Base-by-base conservation (phyloP, 176 grass and related monocot species). In the Elymus sibiricus region DNA sequence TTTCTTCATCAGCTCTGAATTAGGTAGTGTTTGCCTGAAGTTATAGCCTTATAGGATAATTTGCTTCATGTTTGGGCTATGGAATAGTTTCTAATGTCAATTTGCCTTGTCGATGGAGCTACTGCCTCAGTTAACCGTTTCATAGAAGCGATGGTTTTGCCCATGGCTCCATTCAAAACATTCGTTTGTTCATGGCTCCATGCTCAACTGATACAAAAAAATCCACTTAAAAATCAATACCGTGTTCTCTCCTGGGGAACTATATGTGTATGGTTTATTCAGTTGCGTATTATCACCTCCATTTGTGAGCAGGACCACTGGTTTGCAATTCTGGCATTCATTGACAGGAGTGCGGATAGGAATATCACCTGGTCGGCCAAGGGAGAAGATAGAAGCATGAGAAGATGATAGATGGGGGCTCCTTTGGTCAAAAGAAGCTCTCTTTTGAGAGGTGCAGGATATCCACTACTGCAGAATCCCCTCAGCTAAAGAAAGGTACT, bases 331-430 rank as follows among this genome's bases (percentile, higher is more conserved):
- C 27, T 83, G 40, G 66, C 64, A 43, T 46, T 82, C 75, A 7
- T 63, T 81, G 85, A 70, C 86, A 83, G 64, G 77, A 80, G 74
- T 59, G 89, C 11, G 4, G 78, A 76, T 79, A 44, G 83, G 88
- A 90, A 90, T 93, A 91, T 94, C 47, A 58, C 51, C n/a, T 70
- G 21, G 7, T 89, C 89, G 89, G 61, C 92, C 76, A 88, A 80
- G 25, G 22, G 42, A 76, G 85, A 79, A 79, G 83, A 92, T 82
- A 90, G 47, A 80, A 85, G 42, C 71, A 82, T 59, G 75, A 76
- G 51, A 74, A 75, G 69, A 82, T 78, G 65, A 89, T 84, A n/a
- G 80, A 80, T 51, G 53, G 63, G 64, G 46, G 71, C 79, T 47
- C 69, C 49, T 87, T 77, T 39, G 82, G 73, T 82, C 64, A 84